These are phyloP conservation scores for Phylloboletellus chloephorus DNA, from an alignment of 1,284 basidiomycete genomes.

Conservation along the genomic window DNA sequence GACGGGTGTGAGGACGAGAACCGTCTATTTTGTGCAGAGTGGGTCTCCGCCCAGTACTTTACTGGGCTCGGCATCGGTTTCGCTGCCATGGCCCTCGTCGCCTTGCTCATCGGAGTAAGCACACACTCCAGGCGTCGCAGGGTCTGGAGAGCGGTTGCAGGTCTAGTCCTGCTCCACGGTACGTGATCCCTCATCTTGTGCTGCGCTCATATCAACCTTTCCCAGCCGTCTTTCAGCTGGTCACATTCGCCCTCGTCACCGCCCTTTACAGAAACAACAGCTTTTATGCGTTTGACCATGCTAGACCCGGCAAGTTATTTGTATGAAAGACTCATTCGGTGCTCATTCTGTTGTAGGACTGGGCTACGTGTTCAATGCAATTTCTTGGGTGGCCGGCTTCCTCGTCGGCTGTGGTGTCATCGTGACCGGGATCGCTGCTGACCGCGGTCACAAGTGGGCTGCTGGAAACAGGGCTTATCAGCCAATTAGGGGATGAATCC, in stretches of 20 bases:
- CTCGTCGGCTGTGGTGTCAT: constrained; percentile 50
- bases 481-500: constrained; percentile 38
- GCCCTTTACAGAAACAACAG: constrained; percentile 46
- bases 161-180: constrained; percentile 58
- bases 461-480: constrained; percentile 67
- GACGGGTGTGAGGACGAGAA: constrained; percentile 63
- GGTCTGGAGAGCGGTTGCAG: constrained; percentile 68
- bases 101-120: constrained; percentile 62
- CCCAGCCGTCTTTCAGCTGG: constrained; percentile 54
- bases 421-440: constrained; percentile 60
- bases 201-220: not conserved
- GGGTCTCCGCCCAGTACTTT: constrained; percentile 65
- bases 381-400: constrained; percentile 58
- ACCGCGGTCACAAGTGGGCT: constrained; percentile 65
- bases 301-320: constrained; percentile 50
- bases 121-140: constrained; percentile 66
- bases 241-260: constrained; percentile 61
- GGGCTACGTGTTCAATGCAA: constrained; percentile 51
- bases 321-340: constrained; percentile 1
- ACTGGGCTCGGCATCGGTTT: constrained; percentile 60
- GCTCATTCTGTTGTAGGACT: constrained; percentile 38
- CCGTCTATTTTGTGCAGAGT: constrained; percentile 54
- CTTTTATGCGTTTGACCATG: constrained; percentile 51
- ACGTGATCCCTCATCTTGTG: constrained; percentile 15
- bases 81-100: constrained; percentile 49